These are phyloP conservation scores for Pilaira anomala DNA, from an alignment of 192 early-diverging fungal species.

Conservation along the genomic window DNA sequence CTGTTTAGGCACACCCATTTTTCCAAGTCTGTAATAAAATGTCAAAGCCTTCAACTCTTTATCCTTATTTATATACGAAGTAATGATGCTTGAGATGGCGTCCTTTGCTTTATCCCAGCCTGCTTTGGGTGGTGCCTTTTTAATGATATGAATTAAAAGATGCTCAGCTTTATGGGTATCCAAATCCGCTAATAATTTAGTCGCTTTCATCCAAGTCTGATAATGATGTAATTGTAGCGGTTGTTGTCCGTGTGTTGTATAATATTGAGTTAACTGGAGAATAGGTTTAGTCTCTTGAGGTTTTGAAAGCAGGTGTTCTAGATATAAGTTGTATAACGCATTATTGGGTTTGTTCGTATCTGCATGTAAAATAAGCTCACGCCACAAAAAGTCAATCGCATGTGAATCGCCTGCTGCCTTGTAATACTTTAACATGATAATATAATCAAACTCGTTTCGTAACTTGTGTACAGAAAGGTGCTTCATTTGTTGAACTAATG, in stretches of 20 bases:
- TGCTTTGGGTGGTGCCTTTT: not conserved
- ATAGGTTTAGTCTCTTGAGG: not conserved
- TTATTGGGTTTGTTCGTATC: slow-evolving; percentile 21
- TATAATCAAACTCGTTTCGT: slow-evolving; percentile 27
- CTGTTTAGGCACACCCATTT: not conserved
- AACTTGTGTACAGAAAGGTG: slow-evolving; percentile 13
- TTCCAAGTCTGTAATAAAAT: slow-evolving; percentile 23
- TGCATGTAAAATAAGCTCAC: slow-evolving; percentile 22
- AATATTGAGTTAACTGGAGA: not conserved
- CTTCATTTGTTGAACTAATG: slow-evolving; percentile 24
- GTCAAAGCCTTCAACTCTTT: slow-evolving; percentile 18
- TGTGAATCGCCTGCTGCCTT: slow-evolving; percentile 18
- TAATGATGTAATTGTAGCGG: not conserved
- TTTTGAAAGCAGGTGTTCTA: slow-evolving; percentile 3
- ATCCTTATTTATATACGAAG: slow-evolving; percentile 12
- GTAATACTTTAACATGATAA: slow-evolving; percentile 23
- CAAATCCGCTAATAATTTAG: not conserved
- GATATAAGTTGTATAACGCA: slow-evolving; percentile 18
- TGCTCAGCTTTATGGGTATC: slow-evolving; percentile 8
- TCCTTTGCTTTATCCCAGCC: not conserved
- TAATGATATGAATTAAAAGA: slow-evolving; percentile 12
- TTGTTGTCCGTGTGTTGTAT: not conserved
- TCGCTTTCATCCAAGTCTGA: slow-evolving; percentile 1
- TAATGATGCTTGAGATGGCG: not conserved
- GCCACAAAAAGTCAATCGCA: slow-evolving; percentile 38